phyloP scores from a whole-genome alignment of 805 yeast species.

The Candida suzukii region DNA sequence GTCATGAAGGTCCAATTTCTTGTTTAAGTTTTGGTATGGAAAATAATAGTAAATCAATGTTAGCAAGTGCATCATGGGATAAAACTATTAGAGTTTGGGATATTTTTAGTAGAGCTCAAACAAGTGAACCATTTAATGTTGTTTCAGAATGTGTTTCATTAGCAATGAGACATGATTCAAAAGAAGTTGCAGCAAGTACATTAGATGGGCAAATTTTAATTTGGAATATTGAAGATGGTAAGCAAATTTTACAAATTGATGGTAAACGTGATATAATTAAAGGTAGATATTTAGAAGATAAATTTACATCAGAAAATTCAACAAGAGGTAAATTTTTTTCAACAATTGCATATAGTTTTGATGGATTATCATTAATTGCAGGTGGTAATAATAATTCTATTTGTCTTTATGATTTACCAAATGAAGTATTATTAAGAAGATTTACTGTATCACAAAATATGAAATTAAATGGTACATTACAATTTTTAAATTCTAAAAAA shows the following conservation, averaged over 20 bases:
- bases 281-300: constrained; percentile 78
- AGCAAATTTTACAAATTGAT: constrained; percentile 77
- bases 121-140: constrained; percentile 85
- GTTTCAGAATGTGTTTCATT: constrained; percentile 78
- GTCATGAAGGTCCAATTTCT: constrained; percentile 95
- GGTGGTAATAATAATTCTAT: constrained; percentile 91
- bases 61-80: constrained; percentile 96
- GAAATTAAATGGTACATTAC: constrained; percentile 84
- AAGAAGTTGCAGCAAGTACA: constrained; percentile 80
- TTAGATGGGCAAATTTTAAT: constrained; percentile 81
- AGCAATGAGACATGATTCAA: constrained; percentile 88
- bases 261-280: constrained; percentile 79
- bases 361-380: constrained; percentile 81
- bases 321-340: constrained; percentile 80
- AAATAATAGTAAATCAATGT: constrained; percentile 38
- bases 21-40: constrained; percentile 80
- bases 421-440: constrained; percentile 77
- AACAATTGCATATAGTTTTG: constrained; percentile 77
- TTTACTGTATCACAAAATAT: constrained; percentile 84
- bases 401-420: constrained; percentile 84
- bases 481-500: constrained; percentile 67
- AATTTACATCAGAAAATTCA: constrained; percentile 75
- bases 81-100: constrained; percentile 91
- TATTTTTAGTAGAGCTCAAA: constrained; percentile 78
- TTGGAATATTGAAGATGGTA: constrained; percentile 78